Conservation (phyloP, 805 yeast species). For the Candida yuanshanica region DNA sequence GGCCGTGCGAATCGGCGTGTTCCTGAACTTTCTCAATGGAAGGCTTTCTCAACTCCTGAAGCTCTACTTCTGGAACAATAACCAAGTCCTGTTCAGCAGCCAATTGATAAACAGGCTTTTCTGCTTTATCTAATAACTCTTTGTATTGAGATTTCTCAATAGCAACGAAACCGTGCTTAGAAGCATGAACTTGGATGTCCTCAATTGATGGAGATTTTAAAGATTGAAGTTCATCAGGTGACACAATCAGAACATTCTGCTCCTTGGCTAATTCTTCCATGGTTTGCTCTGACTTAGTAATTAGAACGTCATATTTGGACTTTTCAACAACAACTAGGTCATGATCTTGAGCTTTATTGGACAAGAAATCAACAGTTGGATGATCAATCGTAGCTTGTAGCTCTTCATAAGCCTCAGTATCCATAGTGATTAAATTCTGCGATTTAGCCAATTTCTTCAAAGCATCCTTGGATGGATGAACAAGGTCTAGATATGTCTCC, state of each 20-base stretch:
- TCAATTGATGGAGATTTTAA: conserved; percentile 12
- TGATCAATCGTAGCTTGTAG: conserved; percentile 3
- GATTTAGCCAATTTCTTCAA: conserved; percentile 1
- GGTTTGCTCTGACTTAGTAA: conserved; percentile 17
- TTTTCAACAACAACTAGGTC: conserved; percentile 13
- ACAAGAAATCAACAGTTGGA: conserved; percentile 11
- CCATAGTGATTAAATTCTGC: conserved; percentile 1
- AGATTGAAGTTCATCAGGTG: conserved; percentile 8
- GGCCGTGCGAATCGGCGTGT: conserved; percentile 4
- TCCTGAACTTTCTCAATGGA: conserved; percentile 1
- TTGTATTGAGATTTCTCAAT: conserved; percentile 2
- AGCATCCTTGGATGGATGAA: conserved; percentile 2
- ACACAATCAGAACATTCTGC: conserved; percentile 16
- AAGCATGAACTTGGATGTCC: conserved; percentile 7
- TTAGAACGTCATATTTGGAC: conserved; percentile 8
- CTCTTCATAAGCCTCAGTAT: conserved; percentile 1
- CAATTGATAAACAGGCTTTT: conserved; percentile 4
- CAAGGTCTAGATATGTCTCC: neutral
- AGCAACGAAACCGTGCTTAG: conserved; percentile 14
- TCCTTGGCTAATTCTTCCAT: conserved; percentile 22
- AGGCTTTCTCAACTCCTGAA: conserved; percentile 1
- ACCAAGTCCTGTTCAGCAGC: conserved; percentile 7
- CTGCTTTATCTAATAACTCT: conserved; percentile 3
- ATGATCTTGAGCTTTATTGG: conserved; percentile 8
- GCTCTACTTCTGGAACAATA: conserved; percentile 1